Evolutionary conservation across 2,329 filamentous ascomycete genomes (phyloP).

Genomic region (Teratosphaeria destructans): DNA sequence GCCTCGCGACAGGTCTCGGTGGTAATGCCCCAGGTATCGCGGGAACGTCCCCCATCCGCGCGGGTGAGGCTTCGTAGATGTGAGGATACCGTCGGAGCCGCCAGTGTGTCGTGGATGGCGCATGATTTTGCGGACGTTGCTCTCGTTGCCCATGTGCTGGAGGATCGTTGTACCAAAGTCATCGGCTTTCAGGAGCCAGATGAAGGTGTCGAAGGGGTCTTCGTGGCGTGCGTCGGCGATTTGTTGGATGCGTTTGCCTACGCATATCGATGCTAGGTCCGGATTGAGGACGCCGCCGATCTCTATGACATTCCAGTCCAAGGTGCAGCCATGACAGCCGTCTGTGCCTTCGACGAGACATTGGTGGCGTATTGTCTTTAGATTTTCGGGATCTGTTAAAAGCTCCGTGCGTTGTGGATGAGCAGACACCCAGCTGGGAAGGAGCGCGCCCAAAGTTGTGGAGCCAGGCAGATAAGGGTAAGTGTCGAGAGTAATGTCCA

Average conservation of each 20-base stretch:
- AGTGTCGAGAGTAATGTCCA: conserved; percentile 18
- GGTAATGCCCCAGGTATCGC: conserved; percentile 20
- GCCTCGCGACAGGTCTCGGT: conserved; percentile 14
- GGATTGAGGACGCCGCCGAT: conserved; percentile 17
- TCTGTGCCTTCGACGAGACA: conserved; percentile 17
- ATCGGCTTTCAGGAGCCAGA: conserved; percentile 17
- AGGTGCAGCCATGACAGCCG: conserved; percentile 17
- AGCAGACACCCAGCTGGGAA: conserved; percentile 17
- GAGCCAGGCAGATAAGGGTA: conserved; percentile 21
- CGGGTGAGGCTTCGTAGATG: conserved; percentile 19
- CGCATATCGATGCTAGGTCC: conserved; percentile 10
- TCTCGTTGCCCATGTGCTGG: conserved; percentile 18
- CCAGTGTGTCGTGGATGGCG: conserved; percentile 17
- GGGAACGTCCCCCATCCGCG: conserved; percentile 22
- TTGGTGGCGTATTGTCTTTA: conserved; percentile 15
- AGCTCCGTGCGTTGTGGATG: conserved; percentile 13
- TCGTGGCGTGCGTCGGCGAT: conserved; percentile 14
- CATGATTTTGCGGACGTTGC: conserved; percentile 20
- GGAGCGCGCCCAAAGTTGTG: conserved; percentile 15
- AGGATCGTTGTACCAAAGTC: conserved; percentile 20
- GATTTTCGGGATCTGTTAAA: conserved; percentile 10
- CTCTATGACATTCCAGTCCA: conserved; percentile 19
- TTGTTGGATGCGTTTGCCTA: conserved; percentile 18
- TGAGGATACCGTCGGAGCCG: conserved; percentile 19
- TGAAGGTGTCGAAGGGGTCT: conserved; percentile 18